These are phyloP conservation scores for Penicillium daleae DNA, from an alignment of 495 filamentous ascomycete genomes.

Conservation along the genomic window DNA sequence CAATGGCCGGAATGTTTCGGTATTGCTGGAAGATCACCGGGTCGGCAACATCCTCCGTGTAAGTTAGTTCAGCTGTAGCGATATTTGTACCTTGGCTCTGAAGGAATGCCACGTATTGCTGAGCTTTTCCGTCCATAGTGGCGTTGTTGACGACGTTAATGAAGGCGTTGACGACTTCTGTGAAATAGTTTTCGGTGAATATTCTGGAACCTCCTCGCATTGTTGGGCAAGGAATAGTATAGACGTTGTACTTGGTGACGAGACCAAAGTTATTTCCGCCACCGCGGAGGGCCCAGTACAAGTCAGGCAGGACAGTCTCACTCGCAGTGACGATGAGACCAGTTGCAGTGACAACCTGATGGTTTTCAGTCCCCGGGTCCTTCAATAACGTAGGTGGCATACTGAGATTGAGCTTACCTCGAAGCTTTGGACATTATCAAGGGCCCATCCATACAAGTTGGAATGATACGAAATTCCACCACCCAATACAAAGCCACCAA, in stretches of 20 bases:
- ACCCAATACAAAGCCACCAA: constrained; percentile 55
- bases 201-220: constrained; percentile 49
- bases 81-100: constrained; percentile 35
- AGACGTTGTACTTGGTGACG: constrained; percentile 50
- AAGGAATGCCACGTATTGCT: constrained; percentile 49
- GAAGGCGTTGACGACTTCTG: constrained; percentile 38
- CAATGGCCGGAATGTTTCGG: constrained; percentile 38
- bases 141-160: constrained; percentile 40
- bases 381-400: neutral
- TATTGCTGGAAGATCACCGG: constrained; percentile 50
- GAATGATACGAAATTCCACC: constrained; percentile 45
- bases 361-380: neutral
- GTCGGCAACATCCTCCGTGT: constrained; percentile 40
- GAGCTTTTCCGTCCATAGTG: constrained; percentile 45
- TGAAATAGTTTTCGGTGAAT: constrained; percentile 46
- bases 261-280: constrained; percentile 56
- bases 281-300: constrained; percentile 58
- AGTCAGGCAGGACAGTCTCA: constrained; percentile 41
- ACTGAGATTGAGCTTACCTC: constrained; percentile 28
- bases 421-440: constrained; percentile 52
- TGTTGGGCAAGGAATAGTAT: constrained; percentile 38
- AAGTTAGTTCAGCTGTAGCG: constrained; percentile 43
- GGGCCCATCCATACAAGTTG: constrained; percentile 53
- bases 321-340: constrained; percentile 47
- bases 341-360: constrained; percentile 46